A percentile compares a stretch with the other conserved stretches of the same genome.
phyloP scores from a whole-genome alignment of 331 rosid species.

The Prunus yedoensis region DNA sequence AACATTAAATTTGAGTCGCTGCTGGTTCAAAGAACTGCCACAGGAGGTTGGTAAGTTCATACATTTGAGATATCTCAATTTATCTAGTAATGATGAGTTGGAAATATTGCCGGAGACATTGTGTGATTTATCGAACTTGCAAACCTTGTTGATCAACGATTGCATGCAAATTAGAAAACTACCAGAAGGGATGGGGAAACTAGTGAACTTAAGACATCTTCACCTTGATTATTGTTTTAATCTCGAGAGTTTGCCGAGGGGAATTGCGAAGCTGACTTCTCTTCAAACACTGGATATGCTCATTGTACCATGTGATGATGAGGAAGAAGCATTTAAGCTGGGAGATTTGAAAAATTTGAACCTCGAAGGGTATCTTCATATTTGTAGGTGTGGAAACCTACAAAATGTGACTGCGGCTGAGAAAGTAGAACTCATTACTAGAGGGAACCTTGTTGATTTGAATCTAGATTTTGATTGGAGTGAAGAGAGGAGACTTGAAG shows the following conservation, averaged over 20 bases:
- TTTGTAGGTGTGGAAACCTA: background rate
- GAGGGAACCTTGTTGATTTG: background rate
- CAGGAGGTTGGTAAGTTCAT: background rate
- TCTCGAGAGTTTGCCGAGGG: background rate
- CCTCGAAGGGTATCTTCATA: background rate
- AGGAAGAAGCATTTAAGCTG: background rate
- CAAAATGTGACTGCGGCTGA: background rate
- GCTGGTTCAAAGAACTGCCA: background rate
- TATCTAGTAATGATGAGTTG: background rate
- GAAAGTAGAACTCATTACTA: background rate
- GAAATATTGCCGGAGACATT: background rate
- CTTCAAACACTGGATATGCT: slow-evolving; percentile 3
- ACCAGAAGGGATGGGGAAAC: slow-evolving; percentile 13
- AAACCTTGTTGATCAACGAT: background rate
- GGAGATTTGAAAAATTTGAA: slow-evolving; percentile 11
- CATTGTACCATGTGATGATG: background rate
- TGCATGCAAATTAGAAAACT: background rate
- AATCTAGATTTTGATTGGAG: background rate
- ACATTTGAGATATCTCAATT: slow-evolving; percentile 23
- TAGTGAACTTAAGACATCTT: slow-evolving; percentile 9
- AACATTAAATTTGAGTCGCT: slow-evolving; percentile 11
- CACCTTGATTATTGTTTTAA: background rate
- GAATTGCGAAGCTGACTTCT: background rate
- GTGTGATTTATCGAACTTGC: slow-evolving; percentile 10
- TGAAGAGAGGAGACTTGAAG: background rate